phyloP scores from a whole-genome alignment of 345 rosid genomes.

The Rhizophora mangle region DNA sequence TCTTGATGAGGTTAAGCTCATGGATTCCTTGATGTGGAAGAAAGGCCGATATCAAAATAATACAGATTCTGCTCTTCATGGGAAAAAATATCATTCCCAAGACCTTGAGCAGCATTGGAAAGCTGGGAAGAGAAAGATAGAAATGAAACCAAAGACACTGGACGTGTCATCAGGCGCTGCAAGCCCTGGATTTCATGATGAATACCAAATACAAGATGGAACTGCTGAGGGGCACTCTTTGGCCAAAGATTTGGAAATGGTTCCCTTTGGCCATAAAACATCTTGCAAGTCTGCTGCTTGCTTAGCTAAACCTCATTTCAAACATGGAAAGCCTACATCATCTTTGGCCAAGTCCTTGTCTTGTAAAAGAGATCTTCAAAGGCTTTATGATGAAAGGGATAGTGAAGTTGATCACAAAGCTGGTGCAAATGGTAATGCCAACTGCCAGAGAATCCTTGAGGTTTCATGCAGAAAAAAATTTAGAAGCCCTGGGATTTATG shows the following conservation, averaged over 20 bases:
- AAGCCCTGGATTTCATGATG: slow-evolving; percentile 10
- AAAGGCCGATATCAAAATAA: slow-evolving; percentile 28
- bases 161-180: slow-evolving; percentile 15
- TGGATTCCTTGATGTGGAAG: slow-evolving; percentile 43
- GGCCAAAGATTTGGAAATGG: slow-evolving; percentile 21
- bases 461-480: slow-evolving; percentile 28
- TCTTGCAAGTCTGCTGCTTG: slow-evolving; percentile 5
- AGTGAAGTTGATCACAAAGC: slow-evolving; percentile 7
- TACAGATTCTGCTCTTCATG: slow-evolving; percentile 15
- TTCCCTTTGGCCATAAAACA: slow-evolving; percentile 22
- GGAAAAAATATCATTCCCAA: slow-evolving; percentile 23
- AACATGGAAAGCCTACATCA: slow-evolving; percentile 11
- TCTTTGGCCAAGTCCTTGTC: slow-evolving; percentile 23
- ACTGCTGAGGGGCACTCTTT: slow-evolving; percentile 11
- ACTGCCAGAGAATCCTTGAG: slow-evolving; percentile 9
- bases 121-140: slow-evolving; percentile 37
- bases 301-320: slow-evolving; percentile 13
- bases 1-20: slow-evolving; percentile 56
- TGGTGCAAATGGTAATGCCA: slow-evolving; percentile 3
- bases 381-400: slow-evolving; percentile 19
- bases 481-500: slow-evolving; percentile 13
- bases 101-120: slow-evolving; percentile 18
- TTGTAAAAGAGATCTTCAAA: slow-evolving; percentile 30
- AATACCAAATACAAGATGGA: slow-evolving; percentile 1
- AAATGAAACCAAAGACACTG: slow-evolving; percentile 20